phyloP scores from a whole-genome alignment of 371 early-diverging fungal genomes.

The Entomophthora muscae region DNA sequence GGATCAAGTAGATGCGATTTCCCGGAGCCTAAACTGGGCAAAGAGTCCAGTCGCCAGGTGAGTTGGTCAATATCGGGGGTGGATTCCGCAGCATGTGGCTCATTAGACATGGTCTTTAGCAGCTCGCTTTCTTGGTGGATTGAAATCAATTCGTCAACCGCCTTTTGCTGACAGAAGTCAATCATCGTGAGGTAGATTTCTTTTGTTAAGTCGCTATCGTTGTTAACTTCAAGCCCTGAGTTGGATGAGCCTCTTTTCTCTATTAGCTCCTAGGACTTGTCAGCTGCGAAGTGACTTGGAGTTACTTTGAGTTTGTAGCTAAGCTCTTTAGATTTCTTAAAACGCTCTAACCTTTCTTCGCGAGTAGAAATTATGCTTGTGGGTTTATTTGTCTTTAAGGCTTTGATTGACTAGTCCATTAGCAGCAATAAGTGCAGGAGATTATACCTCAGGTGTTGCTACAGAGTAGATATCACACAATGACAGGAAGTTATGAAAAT shows the following conservation, averaged over 20 bases:
- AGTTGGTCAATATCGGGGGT: conserved; percentile 13
- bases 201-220: conserved; percentile 42
- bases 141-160: conserved; percentile 36
- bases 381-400: conserved; percentile 13
- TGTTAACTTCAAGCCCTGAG: conserved; percentile 27
- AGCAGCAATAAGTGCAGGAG: conserved; percentile 9
- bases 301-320: conserved; percentile 28
- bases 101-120: conserved; percentile 39
- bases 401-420: conserved; percentile 14
- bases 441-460: conserved; percentile 18
- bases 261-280: conserved; percentile 14
- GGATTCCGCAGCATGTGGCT: conserved; percentile 14
- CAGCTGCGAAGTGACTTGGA: not conserved
- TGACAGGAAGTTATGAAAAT: conserved; percentile 5
- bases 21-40: conserved; percentile 15
- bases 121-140: conserved; percentile 57
- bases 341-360: conserved; percentile 55
- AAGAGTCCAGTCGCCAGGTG: conserved; percentile 14
- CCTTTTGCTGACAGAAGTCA: conserved; percentile 33
- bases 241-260: conserved; percentile 12
- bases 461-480: conserved; percentile 13
- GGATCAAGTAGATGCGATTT: conserved; percentile 21
- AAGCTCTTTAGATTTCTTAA: conserved; percentile 48
- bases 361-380: conserved; percentile 20
- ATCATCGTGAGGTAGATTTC: conserved; percentile 38